phyloP scores from a whole-genome alignment of 345 rosid species.

The Moringa oleifera region DNA sequence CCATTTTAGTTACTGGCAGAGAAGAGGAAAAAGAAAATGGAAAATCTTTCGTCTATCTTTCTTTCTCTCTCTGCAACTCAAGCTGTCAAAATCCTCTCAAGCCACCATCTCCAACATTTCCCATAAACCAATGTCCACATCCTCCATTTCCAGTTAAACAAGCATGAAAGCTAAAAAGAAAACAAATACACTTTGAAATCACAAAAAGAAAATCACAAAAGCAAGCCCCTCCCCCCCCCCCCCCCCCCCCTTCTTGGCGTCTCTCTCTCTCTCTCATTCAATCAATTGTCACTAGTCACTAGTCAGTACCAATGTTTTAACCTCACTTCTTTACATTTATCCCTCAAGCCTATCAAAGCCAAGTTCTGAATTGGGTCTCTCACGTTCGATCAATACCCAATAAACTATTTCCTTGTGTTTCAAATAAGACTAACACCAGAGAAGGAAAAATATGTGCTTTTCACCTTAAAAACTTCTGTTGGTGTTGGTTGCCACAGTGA shows the following conservation, averaged over 20 bases:
- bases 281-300: conserved; percentile 13
- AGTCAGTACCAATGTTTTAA: conserved; percentile 25
- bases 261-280: neutral
- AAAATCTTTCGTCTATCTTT: too few relatives aligned
- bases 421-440: neutral
- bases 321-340: conserved; percentile 19
- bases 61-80: too few relatives aligned
- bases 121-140: conserved; percentile 35
- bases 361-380: too few relatives aligned
- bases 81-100: too few relatives aligned
- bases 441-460: conserved; percentile 15
- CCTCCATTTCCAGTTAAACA: conserved; percentile 39
- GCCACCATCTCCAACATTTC: conserved; percentile 31
- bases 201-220: too few relatives aligned
- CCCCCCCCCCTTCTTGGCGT: neutral
- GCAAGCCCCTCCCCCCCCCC: neutral
- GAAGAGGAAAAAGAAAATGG: too few relatives aligned
- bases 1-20: neutral
- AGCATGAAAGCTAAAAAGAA: conserved; percentile 3
- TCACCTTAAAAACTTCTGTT: conserved; percentile 26
- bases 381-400: neutral
- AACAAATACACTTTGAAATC: neutral
- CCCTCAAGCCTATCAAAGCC: too few relatives aligned
- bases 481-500: conserved; percentile 65
- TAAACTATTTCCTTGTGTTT: neutral